phyloP scores from a whole-genome alignment of 345 rosid genomes.

The Gossypium australe region DNA sequence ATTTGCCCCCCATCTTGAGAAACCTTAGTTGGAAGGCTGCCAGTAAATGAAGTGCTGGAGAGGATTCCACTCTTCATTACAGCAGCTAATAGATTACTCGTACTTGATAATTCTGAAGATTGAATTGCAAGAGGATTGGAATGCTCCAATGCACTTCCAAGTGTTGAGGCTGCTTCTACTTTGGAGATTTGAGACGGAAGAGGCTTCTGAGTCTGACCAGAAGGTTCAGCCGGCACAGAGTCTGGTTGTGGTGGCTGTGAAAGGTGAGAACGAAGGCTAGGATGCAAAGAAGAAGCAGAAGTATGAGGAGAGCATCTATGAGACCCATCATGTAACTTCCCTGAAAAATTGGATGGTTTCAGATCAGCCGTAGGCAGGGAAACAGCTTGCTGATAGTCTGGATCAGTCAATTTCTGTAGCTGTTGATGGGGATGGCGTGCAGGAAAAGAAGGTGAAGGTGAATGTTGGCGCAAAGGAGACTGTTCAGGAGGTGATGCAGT shows the following conservation, averaged over 20 bases:
- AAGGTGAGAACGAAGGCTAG: conserved; percentile 16
- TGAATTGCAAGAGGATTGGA: conserved; percentile 31
- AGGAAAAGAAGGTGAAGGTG: conserved; percentile 25
- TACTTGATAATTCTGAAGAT: conserved; percentile 40
- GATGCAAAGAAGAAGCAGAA: conserved; percentile 25
- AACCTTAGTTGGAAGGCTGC: conserved; percentile 27
- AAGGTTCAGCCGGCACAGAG: conserved; percentile 27
- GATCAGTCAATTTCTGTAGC: conserved; percentile 30
- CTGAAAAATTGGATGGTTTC: conserved; percentile 44
- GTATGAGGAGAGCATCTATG: conserved; percentile 24
- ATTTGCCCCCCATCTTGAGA: conserved; percentile 27
- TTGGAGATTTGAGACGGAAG: conserved; percentile 30
- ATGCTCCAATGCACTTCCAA: conserved; percentile 32
- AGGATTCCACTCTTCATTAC: conserved; percentile 73
- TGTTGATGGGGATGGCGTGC: conserved; percentile 22
- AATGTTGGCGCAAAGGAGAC: conserved; percentile 38
- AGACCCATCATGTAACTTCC: conserved; percentile 27
- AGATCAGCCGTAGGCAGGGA: conserved; percentile 43
- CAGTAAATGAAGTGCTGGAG: conserved; percentile 29
- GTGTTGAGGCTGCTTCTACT: conserved; percentile 25
- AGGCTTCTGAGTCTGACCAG: conserved; percentile 35
- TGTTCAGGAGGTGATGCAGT: conserved; percentile 39
- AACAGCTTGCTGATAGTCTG: conserved; percentile 30
- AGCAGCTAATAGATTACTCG: conserved; percentile 65
- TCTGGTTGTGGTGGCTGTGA: conserved; percentile 27